phyloP scores from a whole-genome alignment of 2,329 filamentous ascomycete species.

The Fonsecaea erecta region DNA sequence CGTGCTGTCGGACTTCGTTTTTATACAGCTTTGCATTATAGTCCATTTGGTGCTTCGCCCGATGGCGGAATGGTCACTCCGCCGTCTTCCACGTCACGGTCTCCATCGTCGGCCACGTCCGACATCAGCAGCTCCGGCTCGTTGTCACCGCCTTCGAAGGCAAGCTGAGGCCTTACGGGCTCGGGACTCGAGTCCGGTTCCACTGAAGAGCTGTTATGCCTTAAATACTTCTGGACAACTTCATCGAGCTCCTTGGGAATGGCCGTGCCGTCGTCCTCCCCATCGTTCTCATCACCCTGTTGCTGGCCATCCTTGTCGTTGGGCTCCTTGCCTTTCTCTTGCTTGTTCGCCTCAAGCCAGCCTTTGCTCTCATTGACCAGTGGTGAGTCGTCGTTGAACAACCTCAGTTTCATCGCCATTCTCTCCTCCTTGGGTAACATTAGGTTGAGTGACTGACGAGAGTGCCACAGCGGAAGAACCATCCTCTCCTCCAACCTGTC shows the following conservation, averaged over 20 bases:
- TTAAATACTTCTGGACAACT: background rate
- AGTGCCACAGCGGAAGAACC: slow-evolving; percentile 92
- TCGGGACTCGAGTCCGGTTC: background rate
- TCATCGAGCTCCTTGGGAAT: too few relatives aligned
- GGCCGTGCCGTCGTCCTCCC: background rate
- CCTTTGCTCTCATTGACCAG: slow-evolving; percentile 66
- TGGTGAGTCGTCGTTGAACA: slow-evolving; percentile 88
- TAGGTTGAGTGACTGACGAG: slow-evolving; percentile 86
- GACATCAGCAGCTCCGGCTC: background rate
- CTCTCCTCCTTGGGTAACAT: slow-evolving; percentile 99
- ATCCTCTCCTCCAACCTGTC: slow-evolving; percentile 74
- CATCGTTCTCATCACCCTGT: background rate
- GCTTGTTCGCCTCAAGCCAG: slow-evolving; percentile 12
- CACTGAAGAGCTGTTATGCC: slow-evolving; percentile 8
- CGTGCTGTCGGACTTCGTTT: too few relatives aligned
- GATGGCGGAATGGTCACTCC: background rate
- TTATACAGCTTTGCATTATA: background rate
- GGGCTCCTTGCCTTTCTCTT: background rate
- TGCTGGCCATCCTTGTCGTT: background rate
- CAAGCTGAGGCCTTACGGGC: too few relatives aligned
- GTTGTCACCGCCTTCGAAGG: too few relatives aligned
- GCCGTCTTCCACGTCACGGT: background rate
- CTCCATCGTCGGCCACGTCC: slow-evolving; percentile 3
- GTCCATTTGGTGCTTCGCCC: background rate
- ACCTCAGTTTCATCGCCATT: slow-evolving; percentile 83